Evolutionary conservation across 2,329 filamentous ascomycete species (phyloP), one percentile per base, ranked within the genome.

Genomic region (Botrytis paeoniae): DNA sequence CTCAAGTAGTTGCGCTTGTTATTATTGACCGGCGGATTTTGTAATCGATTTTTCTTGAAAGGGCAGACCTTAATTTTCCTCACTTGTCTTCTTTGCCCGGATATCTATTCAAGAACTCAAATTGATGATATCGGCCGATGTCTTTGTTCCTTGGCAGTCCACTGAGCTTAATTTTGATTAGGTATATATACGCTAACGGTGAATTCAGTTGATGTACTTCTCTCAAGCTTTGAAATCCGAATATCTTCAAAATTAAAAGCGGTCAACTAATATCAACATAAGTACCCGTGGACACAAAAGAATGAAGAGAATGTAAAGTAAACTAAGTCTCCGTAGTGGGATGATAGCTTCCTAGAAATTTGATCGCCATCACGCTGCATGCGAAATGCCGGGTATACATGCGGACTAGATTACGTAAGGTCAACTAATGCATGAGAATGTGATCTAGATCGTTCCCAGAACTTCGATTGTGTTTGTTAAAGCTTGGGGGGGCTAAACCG

Each of bases 401-500:
- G 62, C 39, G 18, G n/a, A 14, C 22, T 16, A 18, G 43, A 48
- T 65, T 65, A 65, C 20, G 43, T 65, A 65, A 65, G 43, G 29
- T 14, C 29, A 14, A 16, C 63, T 35, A 65, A 39, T 41, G 18
- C 39, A 29, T 63, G 60, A 63, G 20, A 45, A 25, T 64, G 63
- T 37, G 62, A 48, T 65, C 62, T 65, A 65, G 61, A 64, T 43
- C n/a, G n/a, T 45, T 64, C 48, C 48, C 41, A 45, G n/a, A 64
- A 14, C 18, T 32, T 25, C n/a, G 14, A 32, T 8, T 18, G 51
- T 57, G 16, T n/a, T n/a, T 54, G n/a, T 7, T 54, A 18, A 29
- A 29, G 51, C 25, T 54, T 32, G 14, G 6, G 20, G 22, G 6
- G 8, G 16, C 16, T 48, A 35, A 35, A 16, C 32, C 20, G 43